Evolutionary conservation across 2,329 filamentous ascomycete genomes (phyloP).

Genomic region (Bisporella sp.): DNA sequence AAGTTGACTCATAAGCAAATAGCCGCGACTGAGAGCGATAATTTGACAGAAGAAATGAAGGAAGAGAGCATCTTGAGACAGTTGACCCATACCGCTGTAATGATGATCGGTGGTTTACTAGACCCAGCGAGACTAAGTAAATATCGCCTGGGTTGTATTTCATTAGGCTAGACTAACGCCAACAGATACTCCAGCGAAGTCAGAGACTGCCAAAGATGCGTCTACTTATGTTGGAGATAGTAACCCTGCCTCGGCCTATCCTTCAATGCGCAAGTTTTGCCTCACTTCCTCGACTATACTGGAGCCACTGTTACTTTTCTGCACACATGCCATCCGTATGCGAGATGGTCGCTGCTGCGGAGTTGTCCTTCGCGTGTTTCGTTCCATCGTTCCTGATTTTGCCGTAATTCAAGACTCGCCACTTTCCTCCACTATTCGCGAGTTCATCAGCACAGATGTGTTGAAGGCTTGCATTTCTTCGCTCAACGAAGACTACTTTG

Average conservation of each 20-base stretch:
- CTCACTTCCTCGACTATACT: conserved; percentile 71
- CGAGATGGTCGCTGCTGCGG: conserved; percentile 83
- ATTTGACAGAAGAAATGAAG: conserved; percentile 94
- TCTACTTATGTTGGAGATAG: conserved; percentile 18
- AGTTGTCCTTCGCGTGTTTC: conserved; percentile 79
- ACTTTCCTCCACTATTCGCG: conserved; percentile 60
- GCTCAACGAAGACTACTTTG: conserved; percentile 92
- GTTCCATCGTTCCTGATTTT: conserved; percentile 79
- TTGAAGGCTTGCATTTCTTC: conserved; percentile 85
- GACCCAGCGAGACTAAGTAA: conserved; percentile 65
- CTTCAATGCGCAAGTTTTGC: conserved; percentile 73
- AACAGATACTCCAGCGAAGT: conserved; percentile 12
- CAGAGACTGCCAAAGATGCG: conserved; percentile 20
- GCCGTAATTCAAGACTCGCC: conserved; percentile 38
- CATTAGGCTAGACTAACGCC: too few relatives aligned
- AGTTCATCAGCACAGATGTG: conserved; percentile 85
- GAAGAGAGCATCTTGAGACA: conserved; percentile 91
- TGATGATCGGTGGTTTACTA: conserved; percentile 84
- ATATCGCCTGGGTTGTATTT: conserved; percentile 17
- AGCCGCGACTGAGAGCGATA: conserved; percentile 62
- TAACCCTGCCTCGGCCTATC: conserved; percentile 25
- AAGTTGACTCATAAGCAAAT: conserved; percentile 59
- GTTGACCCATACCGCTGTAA: conserved; percentile 84
- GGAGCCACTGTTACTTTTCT: conserved; percentile 85
- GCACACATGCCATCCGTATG: conserved; percentile 83